Conservation (phyloP, 768 basidiomycete species). For the Clitopilus passeckerianus region DNA sequence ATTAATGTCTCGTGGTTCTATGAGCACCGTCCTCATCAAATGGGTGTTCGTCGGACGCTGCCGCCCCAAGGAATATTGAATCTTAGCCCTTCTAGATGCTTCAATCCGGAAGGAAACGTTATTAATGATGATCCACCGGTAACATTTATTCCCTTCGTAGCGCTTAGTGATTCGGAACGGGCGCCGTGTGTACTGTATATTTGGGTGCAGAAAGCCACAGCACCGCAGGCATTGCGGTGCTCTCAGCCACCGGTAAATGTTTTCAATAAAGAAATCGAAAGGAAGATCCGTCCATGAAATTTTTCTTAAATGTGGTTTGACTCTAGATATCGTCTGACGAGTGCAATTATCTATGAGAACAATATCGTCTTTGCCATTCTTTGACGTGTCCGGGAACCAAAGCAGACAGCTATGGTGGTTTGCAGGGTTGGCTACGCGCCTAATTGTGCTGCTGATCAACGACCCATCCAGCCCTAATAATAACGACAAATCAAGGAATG, state of each 20-base stretch:
- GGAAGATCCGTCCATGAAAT: background rate
- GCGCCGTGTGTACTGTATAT: background rate
- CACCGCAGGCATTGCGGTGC: background rate
- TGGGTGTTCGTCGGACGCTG: background rate
- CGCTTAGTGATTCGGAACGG: background rate
- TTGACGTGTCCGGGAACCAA: background rate
- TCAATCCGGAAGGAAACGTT: background rate
- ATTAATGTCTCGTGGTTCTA: background rate
- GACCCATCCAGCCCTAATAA: constrained; percentile 59
- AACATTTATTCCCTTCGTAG: background rate
- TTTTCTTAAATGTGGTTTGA: background rate
- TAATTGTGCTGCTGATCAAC: constrained; percentile 21
- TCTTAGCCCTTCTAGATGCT: background rate
- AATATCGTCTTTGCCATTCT: background rate
- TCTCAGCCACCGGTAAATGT: background rate
- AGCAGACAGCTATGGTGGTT: background rate
- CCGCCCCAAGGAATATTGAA: background rate
- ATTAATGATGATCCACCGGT: background rate
- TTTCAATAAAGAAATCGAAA: background rate
- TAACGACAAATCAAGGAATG: constrained; percentile 14
- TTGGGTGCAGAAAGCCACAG: background rate
- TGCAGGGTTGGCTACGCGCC: background rate
- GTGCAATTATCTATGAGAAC: background rate
- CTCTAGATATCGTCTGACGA: background rate
- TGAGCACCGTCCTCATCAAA: background rate